Percentiles rank a stretch among this genome's conserved stretches.
Evolutionary conservation across 2,329 filamentous ascomycete genomes (phyloP).

Genomic region (Scedosporium aurantiacum): DNA sequence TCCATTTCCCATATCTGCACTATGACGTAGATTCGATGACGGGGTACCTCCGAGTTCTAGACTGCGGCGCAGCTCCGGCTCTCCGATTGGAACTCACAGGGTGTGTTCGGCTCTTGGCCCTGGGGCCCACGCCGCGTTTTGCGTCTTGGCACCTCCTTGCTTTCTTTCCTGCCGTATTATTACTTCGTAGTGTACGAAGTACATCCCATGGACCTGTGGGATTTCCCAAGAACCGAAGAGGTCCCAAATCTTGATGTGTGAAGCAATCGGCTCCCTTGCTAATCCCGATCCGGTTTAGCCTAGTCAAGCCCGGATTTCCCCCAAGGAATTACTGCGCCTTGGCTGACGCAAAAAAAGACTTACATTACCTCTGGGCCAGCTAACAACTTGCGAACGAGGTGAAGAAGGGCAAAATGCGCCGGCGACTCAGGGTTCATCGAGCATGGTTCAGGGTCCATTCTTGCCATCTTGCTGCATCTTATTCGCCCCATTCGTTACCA

Average conservation of each 20-base stretch:
- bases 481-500: no score
- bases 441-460: background rate
- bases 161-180: background rate
- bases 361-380: background rate
- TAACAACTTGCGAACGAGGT: background rate
- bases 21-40: background rate
- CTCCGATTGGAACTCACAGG: background rate
- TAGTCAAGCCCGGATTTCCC: background rate
- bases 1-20: background rate
- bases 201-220: no score
- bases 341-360: background rate
- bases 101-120: background rate
- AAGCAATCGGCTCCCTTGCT: background rate
- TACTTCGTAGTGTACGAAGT: no score
- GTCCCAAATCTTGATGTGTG: background rate
- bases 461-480: background rate
- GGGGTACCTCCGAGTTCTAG: background rate
- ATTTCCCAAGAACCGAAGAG: background rate
- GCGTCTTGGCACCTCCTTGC: background rate
- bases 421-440: background rate
- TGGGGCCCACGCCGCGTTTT: background rate
- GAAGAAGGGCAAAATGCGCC: background rate
- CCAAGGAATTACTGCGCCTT: background rate
- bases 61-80: background rate
- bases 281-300: background rate